phyloP scores from a whole-genome alignment of 208 protist genomes.

The Jaenimonas drosophilae region DNA sequence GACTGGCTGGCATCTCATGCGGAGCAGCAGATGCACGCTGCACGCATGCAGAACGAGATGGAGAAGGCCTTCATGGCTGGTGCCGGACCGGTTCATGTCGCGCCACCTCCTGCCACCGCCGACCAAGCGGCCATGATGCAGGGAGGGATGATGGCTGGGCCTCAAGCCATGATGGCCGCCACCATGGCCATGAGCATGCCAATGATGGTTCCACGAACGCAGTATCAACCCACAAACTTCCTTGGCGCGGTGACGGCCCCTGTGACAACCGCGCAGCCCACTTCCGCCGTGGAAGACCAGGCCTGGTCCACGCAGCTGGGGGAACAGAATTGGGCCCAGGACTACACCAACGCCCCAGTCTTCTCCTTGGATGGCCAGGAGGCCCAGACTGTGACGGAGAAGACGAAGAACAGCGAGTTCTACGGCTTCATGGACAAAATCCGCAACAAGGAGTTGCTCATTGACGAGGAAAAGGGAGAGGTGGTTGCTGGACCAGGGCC shows the following conservation, averaged over 20 bases:
- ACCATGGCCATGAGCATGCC: constrained; percentile 35
- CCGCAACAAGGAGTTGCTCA: constrained; percentile 53
- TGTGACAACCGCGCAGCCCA: constrained; percentile 7
- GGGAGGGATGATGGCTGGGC: constrained; percentile 14
- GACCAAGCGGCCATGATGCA: constrained; percentile 34
- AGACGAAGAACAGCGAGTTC: constrained; percentile 56
- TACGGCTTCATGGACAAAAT: constrained; percentile 79
- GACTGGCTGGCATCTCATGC: constrained; percentile 51
- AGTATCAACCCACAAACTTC: constrained; percentile 28
- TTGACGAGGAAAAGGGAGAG: constrained; percentile 73
- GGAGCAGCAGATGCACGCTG: constrained; percentile 18
- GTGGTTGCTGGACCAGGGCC: constrained; percentile 60
- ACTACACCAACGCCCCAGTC: constrained; percentile 59
- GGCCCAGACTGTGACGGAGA: constrained; percentile 40
- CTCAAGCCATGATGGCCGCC: constrained; percentile 15
- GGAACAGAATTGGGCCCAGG: constrained; percentile 54
- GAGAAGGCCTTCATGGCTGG: constrained; percentile 33
- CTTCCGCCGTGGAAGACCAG: constrained; percentile 9
- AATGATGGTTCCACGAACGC: constrained; percentile 43
- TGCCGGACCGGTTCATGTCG: neutral
- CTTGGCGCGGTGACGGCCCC: constrained; percentile 19
- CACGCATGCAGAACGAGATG: constrained; percentile 50
- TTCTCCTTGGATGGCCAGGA: constrained; percentile 35
- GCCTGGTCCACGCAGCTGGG: constrained; percentile 53
- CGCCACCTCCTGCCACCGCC: neutral